Percentiles rank a stretch among this genome's conserved stretches.
Conservation (phyloP, 768 basidiomycete genomes). For the Dioszegia crocea region DNA sequence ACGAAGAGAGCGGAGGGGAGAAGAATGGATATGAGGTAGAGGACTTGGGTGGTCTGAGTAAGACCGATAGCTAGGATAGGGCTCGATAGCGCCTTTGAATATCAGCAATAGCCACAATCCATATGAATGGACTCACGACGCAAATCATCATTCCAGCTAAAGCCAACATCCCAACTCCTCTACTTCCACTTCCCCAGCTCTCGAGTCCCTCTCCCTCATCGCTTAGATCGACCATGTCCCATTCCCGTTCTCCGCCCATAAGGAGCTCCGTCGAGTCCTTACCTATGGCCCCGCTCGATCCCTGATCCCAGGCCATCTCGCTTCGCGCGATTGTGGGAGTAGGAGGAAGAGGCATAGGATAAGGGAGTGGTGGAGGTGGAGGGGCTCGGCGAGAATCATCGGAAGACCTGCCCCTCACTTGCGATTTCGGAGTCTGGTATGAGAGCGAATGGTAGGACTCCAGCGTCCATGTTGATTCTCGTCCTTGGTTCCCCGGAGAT, state of each 20-base stretch:
- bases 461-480: conserved; percentile 29
- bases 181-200: conserved; percentile 24
- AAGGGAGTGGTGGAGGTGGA: conserved; percentile 39
- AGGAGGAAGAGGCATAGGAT: conserved; percentile 36
- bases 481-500: neutral
- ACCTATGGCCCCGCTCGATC: neutral
- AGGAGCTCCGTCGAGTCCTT: conserved; percentile 36
- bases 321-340: conserved; percentile 28
- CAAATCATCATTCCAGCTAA: conserved; percentile 18
- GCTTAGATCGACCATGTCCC: conserved; percentile 27
- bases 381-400: conserved; percentile 21
- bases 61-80: conserved; percentile 23
- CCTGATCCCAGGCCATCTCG: conserved; percentile 19
- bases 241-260: conserved; percentile 25
- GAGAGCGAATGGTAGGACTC: conserved; percentile 27
- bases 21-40: conserved; percentile 23
- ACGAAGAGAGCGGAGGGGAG: conserved; percentile 21
- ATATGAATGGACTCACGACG: conserved; percentile 22
- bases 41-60: conserved; percentile 2
- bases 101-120: neutral
- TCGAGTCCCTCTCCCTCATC: conserved; percentile 24
- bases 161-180: conserved; percentile 27
- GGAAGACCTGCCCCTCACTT: neutral
- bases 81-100: conserved; percentile 17
- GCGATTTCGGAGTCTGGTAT: conserved; percentile 9